Evolutionary conservation across 805 yeast genomes (phyloP), one percentile per base, ranked within the genome.

Genomic region (Metschnikowia lunata): DNA sequence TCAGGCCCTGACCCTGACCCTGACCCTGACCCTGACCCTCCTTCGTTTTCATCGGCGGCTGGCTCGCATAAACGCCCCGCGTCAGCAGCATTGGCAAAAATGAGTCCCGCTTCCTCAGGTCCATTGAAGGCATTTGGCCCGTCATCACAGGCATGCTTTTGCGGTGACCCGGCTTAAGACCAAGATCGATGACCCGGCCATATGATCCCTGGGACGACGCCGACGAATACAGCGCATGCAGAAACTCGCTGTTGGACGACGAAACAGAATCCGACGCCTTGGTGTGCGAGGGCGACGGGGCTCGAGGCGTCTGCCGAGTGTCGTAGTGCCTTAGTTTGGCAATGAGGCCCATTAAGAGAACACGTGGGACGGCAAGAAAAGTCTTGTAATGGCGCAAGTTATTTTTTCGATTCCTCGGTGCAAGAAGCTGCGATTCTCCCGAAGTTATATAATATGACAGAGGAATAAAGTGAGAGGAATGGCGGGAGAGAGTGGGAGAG

Each of bases 231-330:
- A 69, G 63, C 12, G 55, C 55, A 13, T 60, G 58, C 47, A 61
- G 68, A 36, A 67, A 62, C 27, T 67, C 72, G 49, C 69, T 63
- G 30, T 64, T 62, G 26, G 42, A 35, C 39, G 53, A 52, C 34
- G 47, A 39, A 12, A 43, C 42, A 12, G 46, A 43, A 4, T 15
- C 37, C 9, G 40, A 26, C 12, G 46, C 46, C 23, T 43, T 43
- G 10, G 42, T 39, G 31, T 43, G 46, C 2, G 46, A 34, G 11
- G 46, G 40, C 10, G 46, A 39, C 9, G 39, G 30, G 13, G 46
- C 18, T 9, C 15, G 30, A 27, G 30, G 8, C 12, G 37, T 18
- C 7, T 33, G 36, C 27, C 34, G 36, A 9, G 42, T 41, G 45
- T 40, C 42, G 31, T 50, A 52, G 15, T 49, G 40, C 40, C 54